Conservation (phyloP, 164 flowering plant genomes). For the Vitis cinerea region DNA sequence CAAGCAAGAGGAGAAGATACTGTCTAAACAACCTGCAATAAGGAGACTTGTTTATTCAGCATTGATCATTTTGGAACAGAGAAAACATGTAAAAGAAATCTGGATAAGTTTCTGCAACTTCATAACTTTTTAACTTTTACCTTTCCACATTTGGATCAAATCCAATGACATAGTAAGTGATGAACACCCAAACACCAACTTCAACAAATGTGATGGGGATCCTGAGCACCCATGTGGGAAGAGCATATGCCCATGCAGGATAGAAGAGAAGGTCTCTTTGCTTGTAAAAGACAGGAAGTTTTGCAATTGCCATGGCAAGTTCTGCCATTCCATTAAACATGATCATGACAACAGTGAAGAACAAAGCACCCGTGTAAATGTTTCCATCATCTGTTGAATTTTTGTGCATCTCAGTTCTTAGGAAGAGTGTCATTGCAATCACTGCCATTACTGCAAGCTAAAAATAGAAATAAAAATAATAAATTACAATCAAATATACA, state of each 20-base stretch:
- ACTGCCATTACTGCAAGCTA: conserved; percentile 36
- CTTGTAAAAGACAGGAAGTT: conserved; percentile 58
- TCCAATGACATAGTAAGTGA: conserved; percentile 55
- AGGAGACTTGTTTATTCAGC: background rate
- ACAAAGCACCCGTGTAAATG: conserved; percentile 43
- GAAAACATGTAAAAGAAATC: too few relatives aligned
- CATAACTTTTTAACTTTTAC: conserved; percentile 19
- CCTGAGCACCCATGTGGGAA: conserved; percentile 54
- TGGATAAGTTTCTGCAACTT: too few relatives aligned
- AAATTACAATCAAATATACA: background rate
- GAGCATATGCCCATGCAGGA: conserved; percentile 58
- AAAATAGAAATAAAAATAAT: background rate
- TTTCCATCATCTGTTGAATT: conserved; percentile 25
- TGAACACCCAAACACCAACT: conserved; percentile 38
- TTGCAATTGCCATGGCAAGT: conserved; percentile 38
- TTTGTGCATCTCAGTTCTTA: conserved; percentile 42
- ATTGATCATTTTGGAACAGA: too few relatives aligned
- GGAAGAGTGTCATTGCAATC: conserved; percentile 37
- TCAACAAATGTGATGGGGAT: conserved; percentile 44
- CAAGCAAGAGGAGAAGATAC: conserved; percentile 19
- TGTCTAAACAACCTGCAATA: conserved; percentile 30
- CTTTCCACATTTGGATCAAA: conserved; percentile 58
- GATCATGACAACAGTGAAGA: conserved; percentile 28
- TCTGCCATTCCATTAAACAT: conserved; percentile 52
- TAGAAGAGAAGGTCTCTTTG: conserved; percentile 49